Conservation (phyloP, 2,329 filamentous ascomycete genomes). For the Nigrospora osmanthi region DNA sequence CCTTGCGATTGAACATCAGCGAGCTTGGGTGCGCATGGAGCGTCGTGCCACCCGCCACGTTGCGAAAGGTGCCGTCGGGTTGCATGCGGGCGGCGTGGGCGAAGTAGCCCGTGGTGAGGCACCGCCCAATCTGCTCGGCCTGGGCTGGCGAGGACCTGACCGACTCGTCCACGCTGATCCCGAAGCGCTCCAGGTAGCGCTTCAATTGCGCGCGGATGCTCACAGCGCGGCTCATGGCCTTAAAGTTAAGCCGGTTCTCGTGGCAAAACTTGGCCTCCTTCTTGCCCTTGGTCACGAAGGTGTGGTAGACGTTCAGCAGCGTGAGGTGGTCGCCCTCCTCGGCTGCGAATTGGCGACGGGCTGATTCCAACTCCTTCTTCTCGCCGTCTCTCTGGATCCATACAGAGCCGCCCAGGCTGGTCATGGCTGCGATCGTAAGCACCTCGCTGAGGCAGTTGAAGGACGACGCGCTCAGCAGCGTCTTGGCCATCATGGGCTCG, state of each 20-base stretch:
- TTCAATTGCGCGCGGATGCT: constrained; percentile 82
- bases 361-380: constrained; percentile 66
- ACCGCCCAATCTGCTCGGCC: constrained; percentile 71
- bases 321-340: constrained; percentile 94
- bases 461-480: constrained; percentile 63
- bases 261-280: constrained; percentile 84
- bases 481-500: constrained; percentile 93
- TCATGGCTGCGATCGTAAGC: constrained; percentile 90
- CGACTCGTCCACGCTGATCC: constrained; percentile 60
- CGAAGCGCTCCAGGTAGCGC: constrained; percentile 80
- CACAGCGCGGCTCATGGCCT: constrained; percentile 71
- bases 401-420: constrained; percentile 71
- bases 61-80: constrained; percentile 80
- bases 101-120: constrained; percentile 86
- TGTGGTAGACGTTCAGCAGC: constrained; percentile 85
- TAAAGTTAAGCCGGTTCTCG: constrained; percentile 81
- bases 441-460: constrained; percentile 82
- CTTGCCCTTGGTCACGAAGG: constrained; percentile 74
- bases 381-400: constrained; percentile 78
- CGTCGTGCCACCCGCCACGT: constrained; percentile 69
- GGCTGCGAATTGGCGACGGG: constrained; percentile 74
- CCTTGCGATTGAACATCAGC: constrained; percentile 92
- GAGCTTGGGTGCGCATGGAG: constrained; percentile 87
- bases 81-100: constrained; percentile 92
- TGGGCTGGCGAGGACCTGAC: constrained; percentile 34